phyloP scores from a whole-genome alignment of 2,329 filamentous ascomycete genomes.

The Aureobasidium lini region DNA sequence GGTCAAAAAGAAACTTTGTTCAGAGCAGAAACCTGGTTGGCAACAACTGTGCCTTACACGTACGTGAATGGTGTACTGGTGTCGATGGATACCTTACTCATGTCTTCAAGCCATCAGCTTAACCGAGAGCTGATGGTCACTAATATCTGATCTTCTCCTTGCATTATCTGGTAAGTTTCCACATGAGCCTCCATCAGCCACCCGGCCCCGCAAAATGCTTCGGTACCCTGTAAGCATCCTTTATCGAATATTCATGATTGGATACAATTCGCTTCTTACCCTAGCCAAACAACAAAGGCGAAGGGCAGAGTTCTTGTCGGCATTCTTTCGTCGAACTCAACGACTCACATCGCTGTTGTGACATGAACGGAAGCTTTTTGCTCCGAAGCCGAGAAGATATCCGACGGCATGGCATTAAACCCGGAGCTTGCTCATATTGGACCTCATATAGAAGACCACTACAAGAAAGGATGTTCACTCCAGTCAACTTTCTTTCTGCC shows the following conservation, averaged over 20 bases:
- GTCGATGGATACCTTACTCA: background rate
- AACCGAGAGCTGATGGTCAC: background rate
- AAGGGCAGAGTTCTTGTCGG: background rate
- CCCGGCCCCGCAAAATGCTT: constrained; percentile 3
- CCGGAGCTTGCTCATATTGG: no score
- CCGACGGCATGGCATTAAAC: background rate
- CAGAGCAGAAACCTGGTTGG: no score
- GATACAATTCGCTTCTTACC: background rate
- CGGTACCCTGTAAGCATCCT: background rate
- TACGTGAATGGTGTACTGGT: background rate
- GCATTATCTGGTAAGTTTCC: constrained; percentile 1
- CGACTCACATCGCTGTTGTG: background rate
- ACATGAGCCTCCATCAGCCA: constrained; percentile 7
- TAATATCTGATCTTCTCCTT: background rate
- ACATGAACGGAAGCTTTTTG: background rate
- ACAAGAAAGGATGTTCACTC: no score
- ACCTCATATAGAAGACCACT: no score
- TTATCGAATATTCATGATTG: background rate
- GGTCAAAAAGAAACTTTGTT: background rate
- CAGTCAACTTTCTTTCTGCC: no score
- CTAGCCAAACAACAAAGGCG: background rate
- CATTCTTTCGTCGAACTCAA: background rate
- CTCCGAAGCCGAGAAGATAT: background rate
- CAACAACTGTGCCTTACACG: background rate
- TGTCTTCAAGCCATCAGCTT: background rate